These are phyloP conservation scores for Tolypocladium cylindrosporum DNA, from an alignment of 2,329 filamentous ascomycete genomes.

Conservation along the genomic window DNA sequence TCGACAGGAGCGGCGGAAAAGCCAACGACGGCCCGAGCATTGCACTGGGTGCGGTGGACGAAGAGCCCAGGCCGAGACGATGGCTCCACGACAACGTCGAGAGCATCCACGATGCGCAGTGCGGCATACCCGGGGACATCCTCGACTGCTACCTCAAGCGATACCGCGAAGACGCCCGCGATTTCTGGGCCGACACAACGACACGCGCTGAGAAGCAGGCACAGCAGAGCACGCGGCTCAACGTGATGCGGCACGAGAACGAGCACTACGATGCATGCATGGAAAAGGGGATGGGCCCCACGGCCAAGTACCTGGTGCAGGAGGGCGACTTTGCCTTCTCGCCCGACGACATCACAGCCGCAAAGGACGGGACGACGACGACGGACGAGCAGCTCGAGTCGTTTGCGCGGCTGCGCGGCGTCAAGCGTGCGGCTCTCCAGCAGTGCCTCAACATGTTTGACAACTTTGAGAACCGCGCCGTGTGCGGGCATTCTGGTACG, in stretches of 20 bases:
- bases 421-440: slow-evolving; percentile 34
- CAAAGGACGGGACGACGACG: background rate
- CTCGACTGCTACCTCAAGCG: background rate
- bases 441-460: slow-evolving; percentile 27
- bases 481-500: background rate
- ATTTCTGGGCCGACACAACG: slow-evolving; percentile 1
- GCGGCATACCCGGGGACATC: background rate
- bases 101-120: background rate
- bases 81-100: background rate
- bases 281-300: slow-evolving; percentile 10
- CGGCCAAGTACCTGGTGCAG: slow-evolving; percentile 4
- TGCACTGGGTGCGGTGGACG: background rate
- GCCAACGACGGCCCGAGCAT: background rate
- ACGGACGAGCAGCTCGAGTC: slow-evolving; percentile 7
- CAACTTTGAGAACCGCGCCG: slow-evolving; percentile 23
- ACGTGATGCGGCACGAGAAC: slow-evolving; percentile 25
- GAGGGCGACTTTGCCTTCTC: background rate
- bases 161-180: background rate
- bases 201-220: background rate
- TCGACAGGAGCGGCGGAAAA: too few species aligned
- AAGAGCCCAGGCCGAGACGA: background rate
- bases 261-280: slow-evolving; percentile 23
- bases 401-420: slow-evolving; percentile 28
- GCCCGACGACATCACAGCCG: background rate
- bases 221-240: slow-evolving; percentile 8